These are phyloP conservation scores for Coleophoma cylindrospora DNA, from an alignment of 2,329 filamentous ascomycete species.

Conservation along the genomic window DNA sequence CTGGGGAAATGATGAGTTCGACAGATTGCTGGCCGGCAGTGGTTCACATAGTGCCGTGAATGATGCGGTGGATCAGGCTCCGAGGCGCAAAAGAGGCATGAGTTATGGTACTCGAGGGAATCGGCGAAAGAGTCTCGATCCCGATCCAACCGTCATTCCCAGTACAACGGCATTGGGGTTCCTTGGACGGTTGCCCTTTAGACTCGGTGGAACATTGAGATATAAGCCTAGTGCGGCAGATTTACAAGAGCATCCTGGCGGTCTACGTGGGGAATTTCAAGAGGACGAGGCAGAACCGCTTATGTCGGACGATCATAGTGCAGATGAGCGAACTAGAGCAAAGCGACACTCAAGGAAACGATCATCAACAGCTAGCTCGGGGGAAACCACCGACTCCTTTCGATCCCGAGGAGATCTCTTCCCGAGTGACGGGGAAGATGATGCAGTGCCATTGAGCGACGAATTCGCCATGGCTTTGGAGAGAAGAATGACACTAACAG, in stretches of 20 bases:
- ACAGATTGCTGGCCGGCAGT: constrained; percentile 71
- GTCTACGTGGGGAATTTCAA: constrained; percentile 32
- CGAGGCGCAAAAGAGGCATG: constrained; percentile 74
- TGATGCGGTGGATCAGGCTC: constrained; percentile 54
- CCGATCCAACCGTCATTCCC: constrained; percentile 84
- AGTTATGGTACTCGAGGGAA: constrained; percentile 72
- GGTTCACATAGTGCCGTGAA: constrained; percentile 35
- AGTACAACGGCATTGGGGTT: constrained; percentile 84
- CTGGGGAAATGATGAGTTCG: constrained; percentile 83
- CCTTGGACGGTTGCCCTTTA: constrained; percentile 77
- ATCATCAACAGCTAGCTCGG: constrained; percentile 75
- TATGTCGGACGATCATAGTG: constrained; percentile 41
- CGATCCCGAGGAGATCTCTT: constrained; percentile 88
- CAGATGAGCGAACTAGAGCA: constrained; percentile 10
- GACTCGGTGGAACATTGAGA: constrained; percentile 72
- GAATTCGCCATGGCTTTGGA: constrained; percentile 84
- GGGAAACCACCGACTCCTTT: constrained; percentile 78
- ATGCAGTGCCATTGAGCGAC: constrained; percentile 88
- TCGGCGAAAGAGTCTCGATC: constrained; percentile 49
- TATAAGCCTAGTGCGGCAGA: constrained; percentile 92
- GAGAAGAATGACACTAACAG: constrained; percentile 57
- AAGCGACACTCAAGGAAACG: constrained; percentile 47
- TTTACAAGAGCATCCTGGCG: constrained; percentile 77
- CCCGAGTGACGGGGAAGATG: constrained; percentile 79
- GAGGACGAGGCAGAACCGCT: constrained; percentile 61